Evolutionary conservation across 208 protist genomes (phyloP), one percentile per base, ranked within the genome.

Genomic region (Leptomonas pyrrhocoris): DNA sequence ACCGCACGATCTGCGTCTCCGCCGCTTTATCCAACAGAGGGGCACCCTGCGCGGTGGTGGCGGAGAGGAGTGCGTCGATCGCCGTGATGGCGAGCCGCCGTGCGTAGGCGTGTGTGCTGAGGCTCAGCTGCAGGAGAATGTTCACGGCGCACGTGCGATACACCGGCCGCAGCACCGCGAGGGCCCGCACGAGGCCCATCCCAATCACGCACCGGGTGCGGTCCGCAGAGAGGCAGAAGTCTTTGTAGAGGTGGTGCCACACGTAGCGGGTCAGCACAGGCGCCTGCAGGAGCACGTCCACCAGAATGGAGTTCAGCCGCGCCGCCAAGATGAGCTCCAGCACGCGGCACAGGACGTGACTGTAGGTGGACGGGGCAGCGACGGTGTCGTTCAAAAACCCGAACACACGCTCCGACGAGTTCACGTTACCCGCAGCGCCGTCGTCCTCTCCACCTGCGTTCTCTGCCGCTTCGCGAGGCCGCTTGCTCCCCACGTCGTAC

Each of bases 241-340:
- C 60, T 42, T 71, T 73, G 66, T 86, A 86, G 27, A 94, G 48
- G 77, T 90, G 88, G 54, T 85, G 49, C 86, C 89, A 94, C n/a
- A 84, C 80, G 62, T 81, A 66, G 4, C 84, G 84, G 2, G 89
- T 90, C 13, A 94, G 79, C 25, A 69, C 73, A 0, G 89, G 89
- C 19, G 78, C 84, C 60, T 94, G 86, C 58, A 92, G 68, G 16
- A 94, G 84, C 15, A 87, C 46, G 46, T 94, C 85, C n/a, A 86
- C 42, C 21, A 92, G 55, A 11, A 89, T 49, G 6, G 58, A 42
- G 30, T 80, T 76, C 1, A 83, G 62, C 13, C 74, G 49, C 15
- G 65, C 56, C 19, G 73, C 54, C n/a, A 79, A 74, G 31, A 85
- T 48, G 21, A 89, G 49, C 55, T 89, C 84, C 28, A 89, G 53